phyloP scores from a whole-genome alignment of 2,329 filamentous ascomycete genomes.

The Botryosphaeria agaves region DNA sequence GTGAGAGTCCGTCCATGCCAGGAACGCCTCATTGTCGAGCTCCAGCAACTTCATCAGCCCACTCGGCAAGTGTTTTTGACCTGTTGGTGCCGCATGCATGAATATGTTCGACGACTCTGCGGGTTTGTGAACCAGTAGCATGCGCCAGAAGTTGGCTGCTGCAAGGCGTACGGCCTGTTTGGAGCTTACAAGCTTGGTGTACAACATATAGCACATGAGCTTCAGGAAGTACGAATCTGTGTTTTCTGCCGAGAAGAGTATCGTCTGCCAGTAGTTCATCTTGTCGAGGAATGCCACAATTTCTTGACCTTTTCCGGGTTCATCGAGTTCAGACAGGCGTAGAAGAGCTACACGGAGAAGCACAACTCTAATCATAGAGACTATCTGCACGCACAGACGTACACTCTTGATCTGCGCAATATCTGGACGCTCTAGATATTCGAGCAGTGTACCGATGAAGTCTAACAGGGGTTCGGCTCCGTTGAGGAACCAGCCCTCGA shows the following conservation, averaged over 20 bases:
- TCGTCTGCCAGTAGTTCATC: slow-evolving; percentile 89
- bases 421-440: slow-evolving; percentile 77
- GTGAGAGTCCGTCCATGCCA: slow-evolving; percentile 76
- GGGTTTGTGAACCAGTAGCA: slow-evolving; percentile 85
- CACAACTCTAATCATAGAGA: slow-evolving; percentile 55
- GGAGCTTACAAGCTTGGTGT: slow-evolving; percentile 65
- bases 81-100: slow-evolving; percentile 48
- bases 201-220: slow-evolving; percentile 83
- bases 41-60: slow-evolving; percentile 76
- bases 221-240: slow-evolving; percentile 67
- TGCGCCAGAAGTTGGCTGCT: slow-evolving; percentile 75
- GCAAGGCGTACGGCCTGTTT: slow-evolving; percentile 50
- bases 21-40: slow-evolving; percentile 74
- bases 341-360: slow-evolving; percentile 68
- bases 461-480: slow-evolving; percentile 72
- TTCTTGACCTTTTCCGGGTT: slow-evolving; percentile 42
- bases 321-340: slow-evolving; percentile 68
- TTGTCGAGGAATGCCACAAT: slow-evolving; percentile 62
- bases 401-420: slow-evolving; percentile 70
- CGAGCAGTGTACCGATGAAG: slow-evolving; percentile 67
- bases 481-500: slow-evolving; percentile 91
- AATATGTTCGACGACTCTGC: slow-evolving; percentile 62
- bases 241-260: slow-evolving; percentile 63
- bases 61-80: slow-evolving; percentile 53
- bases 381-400: slow-evolving; percentile 73